These are phyloP conservation scores for Exserohilum rostratum DNA, from an alignment of 2,329 filamentous ascomycete species.

Conservation along the genomic window DNA sequence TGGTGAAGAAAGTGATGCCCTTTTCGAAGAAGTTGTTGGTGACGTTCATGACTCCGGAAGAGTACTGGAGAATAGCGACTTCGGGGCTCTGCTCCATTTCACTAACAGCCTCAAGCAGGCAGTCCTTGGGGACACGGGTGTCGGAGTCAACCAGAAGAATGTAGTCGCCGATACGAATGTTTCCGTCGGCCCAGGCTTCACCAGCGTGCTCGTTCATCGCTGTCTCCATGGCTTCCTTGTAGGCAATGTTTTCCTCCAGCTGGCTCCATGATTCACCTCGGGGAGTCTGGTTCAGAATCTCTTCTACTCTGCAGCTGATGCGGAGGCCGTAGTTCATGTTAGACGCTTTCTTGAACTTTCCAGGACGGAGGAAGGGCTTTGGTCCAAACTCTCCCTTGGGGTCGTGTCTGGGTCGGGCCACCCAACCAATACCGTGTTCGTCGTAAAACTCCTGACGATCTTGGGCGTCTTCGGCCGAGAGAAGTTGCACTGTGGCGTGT, in stretches of 20 bases:
- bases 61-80: constrained; percentile 78
- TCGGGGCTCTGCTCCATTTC: constrained; percentile 82
- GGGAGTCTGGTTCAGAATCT: constrained; percentile 54
- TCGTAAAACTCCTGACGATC: constrained; percentile 57
- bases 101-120: constrained; percentile 77
- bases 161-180: constrained; percentile 85
- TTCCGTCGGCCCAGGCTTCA: constrained; percentile 78
- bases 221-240: constrained; percentile 57
- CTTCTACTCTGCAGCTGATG: constrained; percentile 67
- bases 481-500: constrained; percentile 57
- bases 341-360: constrained; percentile 59
- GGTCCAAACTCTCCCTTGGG: constrained; percentile 26
- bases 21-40: constrained; percentile 75
- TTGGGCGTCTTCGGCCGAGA: constrained; percentile 55
- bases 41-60: constrained; percentile 74
- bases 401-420: constrained; percentile 54
- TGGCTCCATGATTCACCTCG: constrained; percentile 37
- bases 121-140: constrained; percentile 65
- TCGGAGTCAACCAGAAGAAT: constrained; percentile 66
- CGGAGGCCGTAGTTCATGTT: constrained; percentile 77
- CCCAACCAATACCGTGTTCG: constrained; percentile 58
- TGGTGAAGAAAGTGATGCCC: constrained; percentile 79
- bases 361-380: constrained; percentile 33
- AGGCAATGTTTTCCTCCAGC: constrained; percentile 45
- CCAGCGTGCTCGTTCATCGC: constrained; percentile 69